Evolutionary conservation across 495 filamentous ascomycete species (phyloP), one percentile per base, ranked within the genome.

Genomic region (Sordaria brevicollis): DNA sequence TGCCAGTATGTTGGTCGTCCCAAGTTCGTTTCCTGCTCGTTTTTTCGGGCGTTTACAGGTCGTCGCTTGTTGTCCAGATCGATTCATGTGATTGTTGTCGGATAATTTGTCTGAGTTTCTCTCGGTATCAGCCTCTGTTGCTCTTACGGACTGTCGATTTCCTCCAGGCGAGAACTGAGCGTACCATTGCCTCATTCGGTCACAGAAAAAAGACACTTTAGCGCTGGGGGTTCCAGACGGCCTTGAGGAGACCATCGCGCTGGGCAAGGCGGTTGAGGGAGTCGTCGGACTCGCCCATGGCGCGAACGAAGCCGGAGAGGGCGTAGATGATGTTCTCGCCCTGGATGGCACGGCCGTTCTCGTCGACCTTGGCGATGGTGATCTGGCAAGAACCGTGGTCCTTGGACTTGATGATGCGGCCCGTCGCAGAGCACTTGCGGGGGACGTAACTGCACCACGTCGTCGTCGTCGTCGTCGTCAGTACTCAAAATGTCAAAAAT

Each of bases 371-470:
- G 80, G 89, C 92, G 79, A 95, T 86, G 75, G 90, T 90, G 82
- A 96, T 91, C 86, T 97, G 91, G 76, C 93, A 94, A 68, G 91
- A 93, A 76, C 91, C 92, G 87, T 96, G 92, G 85, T 96, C 95
- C 85, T 97, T 97, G 86, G 95, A 92, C 87, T 97, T 97, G 89
- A 98, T 97, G 89, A 98, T 97, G 84, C 92, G 89, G 90, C 92
- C 92, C 83, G 92, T 94, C 78, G 92, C 92, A 82, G 88, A 91
- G 91, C 92, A 94, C 89, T 94, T 99, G 88, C 95, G 93, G 83
- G 96, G 94, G 87, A 97, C 93, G 88, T 97, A 98, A 83, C 93
- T 97, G 80, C 72, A 76, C 17, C 36, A 68, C 25, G 25, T 37
- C 31, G 25, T 35, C 41, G 17, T 65, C 36, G 38, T 69, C 67